Evolutionary conservation across 1,284 basidiomycete species (phyloP).

Genomic region (Athelia psychrophila): DNA sequence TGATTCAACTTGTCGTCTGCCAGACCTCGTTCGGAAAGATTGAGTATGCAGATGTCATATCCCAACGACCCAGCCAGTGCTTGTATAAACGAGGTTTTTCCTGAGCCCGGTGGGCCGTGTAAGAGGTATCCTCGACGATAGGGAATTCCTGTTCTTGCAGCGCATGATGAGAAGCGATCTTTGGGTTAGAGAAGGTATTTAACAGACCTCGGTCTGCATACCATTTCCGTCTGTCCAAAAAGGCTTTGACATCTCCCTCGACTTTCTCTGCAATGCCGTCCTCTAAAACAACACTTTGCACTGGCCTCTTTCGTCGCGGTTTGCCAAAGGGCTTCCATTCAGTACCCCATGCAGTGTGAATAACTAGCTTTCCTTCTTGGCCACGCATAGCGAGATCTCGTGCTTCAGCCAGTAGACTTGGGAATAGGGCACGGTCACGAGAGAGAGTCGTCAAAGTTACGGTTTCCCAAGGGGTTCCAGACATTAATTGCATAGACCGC

Average conservation of each 20-base stretch:
- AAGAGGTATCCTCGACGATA: constrained; percentile 96
- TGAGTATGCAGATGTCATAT: constrained; percentile 96
- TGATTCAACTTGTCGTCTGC: constrained; percentile 98
- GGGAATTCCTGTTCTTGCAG: constrained; percentile 78
- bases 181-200: neutral
- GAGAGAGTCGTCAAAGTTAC: constrained; percentile 93
- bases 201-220: constrained; percentile 90
- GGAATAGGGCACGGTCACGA: constrained; percentile 80
- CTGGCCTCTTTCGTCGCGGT: constrained; percentile 83
- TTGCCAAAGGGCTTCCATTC: constrained; percentile 98
- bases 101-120: constrained; percentile 95
- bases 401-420: constrained; percentile 83
- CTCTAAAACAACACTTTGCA: constrained; percentile 90
- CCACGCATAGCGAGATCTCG: constrained; percentile 82
- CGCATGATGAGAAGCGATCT: constrained; percentile 7
- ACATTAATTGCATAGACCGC: constrained; percentile 88
- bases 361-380: constrained; percentile 93
- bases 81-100: constrained; percentile 98
- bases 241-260: constrained; percentile 78
- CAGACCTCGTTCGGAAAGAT: constrained; percentile 94
- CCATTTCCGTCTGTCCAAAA: constrained; percentile 87
- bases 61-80: constrained; percentile 90
- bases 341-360: constrained; percentile 95
- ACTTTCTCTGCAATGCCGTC: constrained; percentile 80
- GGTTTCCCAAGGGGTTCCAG: constrained; percentile 96